Percentiles rank a stretch among this genome's conserved stretches.
Evolutionary conservation across 2,329 filamentous ascomycete species (phyloP).

Genomic region (Diaporthe capsici): DNA sequence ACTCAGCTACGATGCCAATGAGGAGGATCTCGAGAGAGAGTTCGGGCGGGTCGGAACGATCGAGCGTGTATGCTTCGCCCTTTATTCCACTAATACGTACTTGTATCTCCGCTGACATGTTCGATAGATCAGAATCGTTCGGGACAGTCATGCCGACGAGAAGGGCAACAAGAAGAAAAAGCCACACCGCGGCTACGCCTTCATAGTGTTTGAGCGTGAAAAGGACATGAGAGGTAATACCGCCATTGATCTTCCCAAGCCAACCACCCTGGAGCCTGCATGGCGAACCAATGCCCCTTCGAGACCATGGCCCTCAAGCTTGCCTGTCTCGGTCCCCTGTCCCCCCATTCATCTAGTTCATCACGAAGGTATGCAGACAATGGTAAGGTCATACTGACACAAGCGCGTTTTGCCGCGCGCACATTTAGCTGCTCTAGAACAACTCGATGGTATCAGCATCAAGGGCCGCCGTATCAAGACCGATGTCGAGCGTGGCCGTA

Average conservation of each 20-base stretch:
- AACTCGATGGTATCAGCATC: conserved; percentile 89
- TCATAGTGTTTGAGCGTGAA: conserved; percentile 96
- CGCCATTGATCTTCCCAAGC: conserved; percentile 58
- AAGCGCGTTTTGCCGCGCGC: conserved; percentile 70
- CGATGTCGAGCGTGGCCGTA: conserved; percentile 95
- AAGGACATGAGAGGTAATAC: conserved; percentile 98
- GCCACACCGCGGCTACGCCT: conserved; percentile 91
- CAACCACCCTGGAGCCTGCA: conserved; percentile 60
- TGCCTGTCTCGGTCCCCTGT: conserved; percentile 61
- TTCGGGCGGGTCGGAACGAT: conserved; percentile 95
- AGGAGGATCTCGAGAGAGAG: conserved; percentile 91
- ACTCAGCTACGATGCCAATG: conserved; percentile 89
- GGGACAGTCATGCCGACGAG: conserved; percentile 78
- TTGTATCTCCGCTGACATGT: conserved; percentile 17
- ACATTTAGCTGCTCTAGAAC: conserved; percentile 87
- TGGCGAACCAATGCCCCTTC: conserved; percentile 49
- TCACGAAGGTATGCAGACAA: conserved; percentile 51
- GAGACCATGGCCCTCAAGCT: conserved; percentile 71
- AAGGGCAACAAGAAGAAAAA: conserved; percentile 85
- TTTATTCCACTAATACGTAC: too few species aligned
- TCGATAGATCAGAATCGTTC: conserved; percentile 85
- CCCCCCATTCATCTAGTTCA: conserved; percentile 44
- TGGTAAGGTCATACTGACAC: conserved; percentile 80
- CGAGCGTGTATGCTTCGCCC: conserved; percentile 77
- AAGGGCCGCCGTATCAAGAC: conserved; percentile 93